Conservation (phyloP, 805 yeast genomes). For the Wickerhamiella azyma region DNA sequence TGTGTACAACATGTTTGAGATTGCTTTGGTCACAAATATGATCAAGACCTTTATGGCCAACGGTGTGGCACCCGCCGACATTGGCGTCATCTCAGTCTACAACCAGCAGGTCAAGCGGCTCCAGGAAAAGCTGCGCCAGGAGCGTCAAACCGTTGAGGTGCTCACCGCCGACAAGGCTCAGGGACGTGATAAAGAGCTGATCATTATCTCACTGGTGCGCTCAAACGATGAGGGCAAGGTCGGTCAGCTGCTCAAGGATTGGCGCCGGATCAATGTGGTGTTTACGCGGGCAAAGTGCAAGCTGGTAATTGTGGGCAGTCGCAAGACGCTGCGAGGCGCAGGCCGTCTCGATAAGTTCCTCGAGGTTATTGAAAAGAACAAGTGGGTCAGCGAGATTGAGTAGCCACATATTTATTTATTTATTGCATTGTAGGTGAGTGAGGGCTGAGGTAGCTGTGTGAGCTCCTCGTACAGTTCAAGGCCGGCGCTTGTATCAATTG, state of each 20-base stretch:
- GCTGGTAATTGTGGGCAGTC: conserved; percentile 71
- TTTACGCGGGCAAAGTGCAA: conserved; percentile 82
- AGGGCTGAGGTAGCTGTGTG: too few relatives aligned
- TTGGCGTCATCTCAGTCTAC: conserved; percentile 86
- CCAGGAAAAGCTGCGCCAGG: conserved; percentile 19
- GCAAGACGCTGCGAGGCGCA: conserved; percentile 40
- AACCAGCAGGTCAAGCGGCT: conserved; percentile 60
- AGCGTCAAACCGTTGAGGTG: conserved; percentile 39
- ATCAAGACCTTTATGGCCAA: conserved; percentile 28
- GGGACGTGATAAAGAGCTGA: conserved; percentile 88
- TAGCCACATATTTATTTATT: neutral
- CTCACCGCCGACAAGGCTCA: conserved; percentile 93
- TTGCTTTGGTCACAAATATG: conserved; percentile 45
- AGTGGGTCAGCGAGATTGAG: conserved; percentile 43
- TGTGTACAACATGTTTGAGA: conserved; percentile 62
- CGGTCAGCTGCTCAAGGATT: conserved; percentile 71
- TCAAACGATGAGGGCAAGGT: conserved; percentile 52
- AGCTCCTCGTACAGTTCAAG: too few relatives aligned
- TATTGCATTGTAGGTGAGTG: too few relatives aligned
- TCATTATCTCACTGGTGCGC: conserved; percentile 78
- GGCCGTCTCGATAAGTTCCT: conserved; percentile 47
- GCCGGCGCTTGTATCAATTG: too few relatives aligned
- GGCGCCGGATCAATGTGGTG: conserved; percentile 90
- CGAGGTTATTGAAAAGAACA: conserved; percentile 36
- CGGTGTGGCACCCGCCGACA: conserved; percentile 39